Conservation (phyloP, 176 grass and related monocot species). For the Poa pratensis region DNA sequence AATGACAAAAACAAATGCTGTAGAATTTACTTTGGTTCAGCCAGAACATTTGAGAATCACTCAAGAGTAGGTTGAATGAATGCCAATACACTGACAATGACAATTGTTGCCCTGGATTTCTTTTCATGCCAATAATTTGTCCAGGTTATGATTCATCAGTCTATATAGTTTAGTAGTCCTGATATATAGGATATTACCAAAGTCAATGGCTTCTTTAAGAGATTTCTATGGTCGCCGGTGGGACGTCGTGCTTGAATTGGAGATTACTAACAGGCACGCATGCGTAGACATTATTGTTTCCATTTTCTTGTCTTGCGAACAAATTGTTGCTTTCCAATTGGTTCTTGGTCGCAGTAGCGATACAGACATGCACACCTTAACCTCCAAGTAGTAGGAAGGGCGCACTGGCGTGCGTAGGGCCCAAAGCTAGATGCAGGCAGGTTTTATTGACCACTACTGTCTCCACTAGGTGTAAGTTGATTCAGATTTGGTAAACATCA, state of each 20-base stretch:
- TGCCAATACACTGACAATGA: neutral
- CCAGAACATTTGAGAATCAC: neutral
- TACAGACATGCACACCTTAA: slow-evolving; percentile 43
- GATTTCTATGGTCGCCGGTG: slow-evolving; percentile 18
- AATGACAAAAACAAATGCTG: neutral
- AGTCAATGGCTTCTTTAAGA: slow-evolving; percentile 9
- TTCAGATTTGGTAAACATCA: slow-evolving; percentile 48
- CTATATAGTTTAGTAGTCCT: neutral
- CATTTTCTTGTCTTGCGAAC: neutral
- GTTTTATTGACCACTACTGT: slow-evolving; percentile 47
- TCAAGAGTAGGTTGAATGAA: neutral
- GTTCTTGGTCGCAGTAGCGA: slow-evolving; percentile 31
- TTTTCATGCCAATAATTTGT: slow-evolving; percentile 10
- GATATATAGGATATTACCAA: slow-evolving; percentile 11
- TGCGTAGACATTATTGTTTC: slow-evolving; percentile 21
- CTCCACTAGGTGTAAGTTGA: slow-evolving; percentile 30
- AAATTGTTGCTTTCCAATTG: slow-evolving; percentile 44
- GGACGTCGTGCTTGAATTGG: slow-evolving; percentile 49
- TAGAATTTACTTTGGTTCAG: neutral
- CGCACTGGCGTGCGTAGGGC: slow-evolving; percentile 54
- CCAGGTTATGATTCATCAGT: slow-evolving; percentile 26
- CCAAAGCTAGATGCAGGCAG: slow-evolving; percentile 52
- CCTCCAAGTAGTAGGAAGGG: slow-evolving; percentile 33
- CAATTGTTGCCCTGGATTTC: slow-evolving; percentile 14
- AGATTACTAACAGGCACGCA: slow-evolving; percentile 41